These are phyloP conservation scores for Sarcocystis neurona DNA, from an alignment of 169 alveolate genomes.

Conservation along the genomic window DNA sequence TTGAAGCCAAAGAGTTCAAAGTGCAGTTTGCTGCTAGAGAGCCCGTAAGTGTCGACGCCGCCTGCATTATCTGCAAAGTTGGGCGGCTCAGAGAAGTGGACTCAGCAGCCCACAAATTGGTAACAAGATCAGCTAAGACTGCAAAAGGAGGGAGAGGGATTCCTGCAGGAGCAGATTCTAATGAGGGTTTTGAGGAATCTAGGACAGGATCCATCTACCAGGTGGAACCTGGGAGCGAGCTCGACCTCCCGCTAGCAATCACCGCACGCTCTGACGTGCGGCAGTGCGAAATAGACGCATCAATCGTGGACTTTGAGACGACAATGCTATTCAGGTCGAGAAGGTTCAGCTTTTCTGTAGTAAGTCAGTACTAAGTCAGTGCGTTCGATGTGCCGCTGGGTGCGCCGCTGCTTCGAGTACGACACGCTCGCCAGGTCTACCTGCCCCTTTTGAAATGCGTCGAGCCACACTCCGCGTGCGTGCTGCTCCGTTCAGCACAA, in stretches of 20 bases:
- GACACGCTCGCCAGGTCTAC: too few relatives aligned
- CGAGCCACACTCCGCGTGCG: too few relatives aligned
- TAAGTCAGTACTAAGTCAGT: too few relatives aligned
- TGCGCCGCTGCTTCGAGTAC: too few relatives aligned
- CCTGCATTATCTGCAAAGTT: neutral
- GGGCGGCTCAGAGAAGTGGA: slow-evolving; percentile 75
- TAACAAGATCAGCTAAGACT: slow-evolving; percentile 5
- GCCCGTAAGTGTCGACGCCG: slow-evolving; percentile 43
- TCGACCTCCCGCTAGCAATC: slow-evolving; percentile 77
- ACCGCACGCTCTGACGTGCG: slow-evolving; percentile 85
- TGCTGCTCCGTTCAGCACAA: slow-evolving; percentile 30
- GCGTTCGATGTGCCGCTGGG: too few relatives aligned
- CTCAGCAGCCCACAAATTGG: slow-evolving; percentile 27
- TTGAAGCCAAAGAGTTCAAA: neutral
- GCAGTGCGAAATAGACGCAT: slow-evolving; percentile 81
- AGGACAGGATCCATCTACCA: neutral
- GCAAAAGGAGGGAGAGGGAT: neutral
- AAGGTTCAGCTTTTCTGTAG: slow-evolving; percentile 79
- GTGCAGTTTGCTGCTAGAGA: neutral
- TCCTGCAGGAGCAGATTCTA: neutral
- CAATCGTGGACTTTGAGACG: slow-evolving; percentile 83
- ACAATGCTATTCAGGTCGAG: slow-evolving; percentile 91
- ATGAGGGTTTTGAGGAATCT: neutral
- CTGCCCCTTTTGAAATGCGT: too few relatives aligned
- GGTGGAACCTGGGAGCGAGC: slow-evolving; percentile 77